Conservation (phyloP, 495 filamentous ascomycete genomes). For the Lentithecium fluviatile region DNA sequence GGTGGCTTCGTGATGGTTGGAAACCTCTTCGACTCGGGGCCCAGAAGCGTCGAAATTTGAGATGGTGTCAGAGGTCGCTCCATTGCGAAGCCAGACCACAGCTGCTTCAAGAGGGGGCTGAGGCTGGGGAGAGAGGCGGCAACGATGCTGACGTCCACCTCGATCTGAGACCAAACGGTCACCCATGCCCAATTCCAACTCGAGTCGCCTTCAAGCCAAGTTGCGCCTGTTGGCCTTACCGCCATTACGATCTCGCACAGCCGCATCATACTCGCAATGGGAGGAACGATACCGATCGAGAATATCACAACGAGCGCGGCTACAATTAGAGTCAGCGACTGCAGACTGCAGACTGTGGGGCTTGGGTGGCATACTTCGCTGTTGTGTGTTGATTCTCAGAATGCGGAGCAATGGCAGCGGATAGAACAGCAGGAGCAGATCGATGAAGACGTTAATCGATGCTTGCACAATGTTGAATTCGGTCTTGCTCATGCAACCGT, state of each 20-base stretch:
- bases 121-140: constrained; percentile 15
- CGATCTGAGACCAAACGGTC: constrained; percentile 15
- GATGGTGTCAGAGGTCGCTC: background rate
- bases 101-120: constrained; percentile 14
- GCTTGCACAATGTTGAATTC: constrained; percentile 13
- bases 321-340: background rate
- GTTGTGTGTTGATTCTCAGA: constrained; percentile 10
- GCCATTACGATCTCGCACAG: constrained; percentile 4
- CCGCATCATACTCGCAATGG: constrained; percentile 9
- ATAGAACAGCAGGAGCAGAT: constrained; percentile 9
- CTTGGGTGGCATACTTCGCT: background rate
- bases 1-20: background rate
- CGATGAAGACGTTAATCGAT: constrained; percentile 13
- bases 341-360: background rate
- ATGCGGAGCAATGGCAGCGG: constrained; percentile 7
- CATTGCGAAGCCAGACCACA: constrained; percentile 2
- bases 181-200: constrained; percentile 20
- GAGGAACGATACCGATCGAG: constrained; percentile 6
- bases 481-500: background rate
- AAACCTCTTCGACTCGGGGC: background rate
- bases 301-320: constrained; percentile 21
- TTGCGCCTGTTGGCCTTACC: constrained; percentile 3
- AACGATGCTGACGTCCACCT: constrained; percentile 15
- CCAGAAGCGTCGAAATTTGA: background rate
- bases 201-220: constrained; percentile 11